These are phyloP conservation scores for Tulasnella sp. DNA, from an alignment of 768 basidiomycete species.

Conservation along the genomic window DNA sequence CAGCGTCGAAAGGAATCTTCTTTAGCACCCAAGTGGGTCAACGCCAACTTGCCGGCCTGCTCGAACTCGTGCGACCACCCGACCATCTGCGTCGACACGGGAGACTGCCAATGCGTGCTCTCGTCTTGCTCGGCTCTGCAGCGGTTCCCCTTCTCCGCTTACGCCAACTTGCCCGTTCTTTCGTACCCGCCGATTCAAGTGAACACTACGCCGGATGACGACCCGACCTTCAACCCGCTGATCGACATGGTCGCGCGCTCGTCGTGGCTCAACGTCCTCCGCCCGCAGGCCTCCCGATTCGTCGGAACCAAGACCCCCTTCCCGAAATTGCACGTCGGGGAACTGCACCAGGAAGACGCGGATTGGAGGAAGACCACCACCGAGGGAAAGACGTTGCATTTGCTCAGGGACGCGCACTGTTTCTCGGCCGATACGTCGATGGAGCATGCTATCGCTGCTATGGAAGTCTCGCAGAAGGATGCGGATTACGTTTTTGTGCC, in stretches of 20 bases:
- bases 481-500: constrained; percentile 39
- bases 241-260: constrained; percentile 32
- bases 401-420: constrained; percentile 36
- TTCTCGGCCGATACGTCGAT: constrained; percentile 39
- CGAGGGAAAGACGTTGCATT: constrained; percentile 33
- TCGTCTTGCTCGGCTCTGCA: constrained; percentile 35
- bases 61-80: constrained; percentile 40
- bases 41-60: constrained; percentile 37
- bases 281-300: constrained; percentile 35
- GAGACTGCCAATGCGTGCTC: constrained; percentile 39
- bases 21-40: constrained; percentile 34
- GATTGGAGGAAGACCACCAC: constrained; percentile 34
- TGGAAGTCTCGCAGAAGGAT: constrained; percentile 38
- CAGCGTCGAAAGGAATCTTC: constrained; percentile 17
- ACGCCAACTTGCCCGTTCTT: constrained; percentile 29
- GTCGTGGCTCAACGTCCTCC: constrained; percentile 37
- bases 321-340: constrained; percentile 38
- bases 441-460: constrained; percentile 36
- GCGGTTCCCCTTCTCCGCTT: constrained; percentile 34
- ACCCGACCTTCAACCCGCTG: constrained; percentile 7
- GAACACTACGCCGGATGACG: background rate
- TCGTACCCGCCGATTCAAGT: constrained; percentile 11
- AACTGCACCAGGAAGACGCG: constrained; percentile 34
- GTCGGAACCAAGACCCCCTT: constrained; percentile 34
- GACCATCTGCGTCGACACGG: constrained; percentile 39